A percentile compares a stretch with the other conserved stretches of the same genome.
phyloP scores from a whole-genome alignment of 78 protist genomes.

The Dictyostelium firmibasis region DNA sequence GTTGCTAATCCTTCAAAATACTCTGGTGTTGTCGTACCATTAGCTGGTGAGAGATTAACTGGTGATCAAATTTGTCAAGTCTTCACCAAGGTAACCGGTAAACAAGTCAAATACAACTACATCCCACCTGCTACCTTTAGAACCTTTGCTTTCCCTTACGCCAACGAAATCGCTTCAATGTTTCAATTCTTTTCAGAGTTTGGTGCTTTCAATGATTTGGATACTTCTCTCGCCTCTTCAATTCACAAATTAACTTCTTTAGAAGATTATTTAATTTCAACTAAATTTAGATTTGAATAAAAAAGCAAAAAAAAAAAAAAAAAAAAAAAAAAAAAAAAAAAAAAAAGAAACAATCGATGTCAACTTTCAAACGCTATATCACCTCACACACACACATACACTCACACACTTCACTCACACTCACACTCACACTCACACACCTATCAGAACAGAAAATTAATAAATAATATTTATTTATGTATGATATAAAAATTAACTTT shows the following conservation, averaged over 20 bases:
- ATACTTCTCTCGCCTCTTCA: not conserved
- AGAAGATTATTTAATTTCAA: constrained; percentile 11
- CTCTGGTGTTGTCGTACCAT: constrained; percentile 18
- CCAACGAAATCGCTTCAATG: constrained; percentile 9
- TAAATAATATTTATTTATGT: not conserved
- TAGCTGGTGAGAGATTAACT: not conserved
- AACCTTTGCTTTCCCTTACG: constrained; percentile 15
- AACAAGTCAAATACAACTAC: not conserved
- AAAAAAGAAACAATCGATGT: not conserved
- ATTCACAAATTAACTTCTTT: constrained; percentile 6
- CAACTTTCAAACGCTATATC: not conserved
- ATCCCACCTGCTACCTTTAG: not conserved
- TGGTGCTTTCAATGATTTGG: constrained; percentile 14
- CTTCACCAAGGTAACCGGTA: constrained; percentile 10
- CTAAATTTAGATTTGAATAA: not conserved
- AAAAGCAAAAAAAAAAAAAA: not conserved
- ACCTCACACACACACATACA: not conserved
- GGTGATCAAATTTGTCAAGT: constrained; percentile 1
- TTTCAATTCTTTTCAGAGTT: not conserved
- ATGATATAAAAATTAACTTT: not conserved
- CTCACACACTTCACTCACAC: not conserved
- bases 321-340: not conserved
- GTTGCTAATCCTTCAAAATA: not conserved
- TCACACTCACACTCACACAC: not conserved
- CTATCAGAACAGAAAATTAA: not conserved